Base-by-base conservation (phyloP, 176 grass and related monocot genomes). In the Elymus sibiricus region DNA sequence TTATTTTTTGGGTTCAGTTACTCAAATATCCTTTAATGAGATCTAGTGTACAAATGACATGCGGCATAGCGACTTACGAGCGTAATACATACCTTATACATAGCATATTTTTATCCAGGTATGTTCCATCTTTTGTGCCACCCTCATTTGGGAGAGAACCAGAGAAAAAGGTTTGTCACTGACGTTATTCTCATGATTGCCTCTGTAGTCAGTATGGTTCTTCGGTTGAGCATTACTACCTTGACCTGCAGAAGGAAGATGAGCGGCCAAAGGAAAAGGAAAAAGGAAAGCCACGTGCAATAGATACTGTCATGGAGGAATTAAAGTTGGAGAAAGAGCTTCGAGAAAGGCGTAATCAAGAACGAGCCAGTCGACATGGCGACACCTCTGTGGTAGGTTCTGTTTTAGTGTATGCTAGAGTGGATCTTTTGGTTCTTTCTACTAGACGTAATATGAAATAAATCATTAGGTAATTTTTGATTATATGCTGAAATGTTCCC, bases 221-320 rank as follows among this genome's bases (percentile, higher is more conserved):
- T 83, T 81, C 63, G 10, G 12, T 88, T 74, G 37, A 51, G 47
- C 47, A 82, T 51, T 29, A 34, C 85, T 81, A 73, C 85, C 71
- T 79, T 66, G 38, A 56, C 77, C 31, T 82, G 49, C 87, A 94
- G 94, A 99, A 91, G 80, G 94, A 99, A 81, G 92, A 94, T 32
- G 97, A 93, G 73, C 90, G 86, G 83, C 97, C 97, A 88, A 99
- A 95, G 84, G 97, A 99, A 89, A 98, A 98, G 81, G 95, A 98
- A 89, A 98, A 91, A 86, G 94, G 97, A 66, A 99, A 96, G 78
- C 77, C 90, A 56, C 84, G 94, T 29, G 92, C 81, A 86, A 99
- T 99, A 82, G 97, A 99, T 75, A 92, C 92, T 66, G 95, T 99
- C 74, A 79, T 99, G 87, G 97, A 99, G 90, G 97, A 99, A 86